Conservation (phyloP, 2,329 filamentous ascomycete species). For the Tolypocladium tundrense region DNA sequence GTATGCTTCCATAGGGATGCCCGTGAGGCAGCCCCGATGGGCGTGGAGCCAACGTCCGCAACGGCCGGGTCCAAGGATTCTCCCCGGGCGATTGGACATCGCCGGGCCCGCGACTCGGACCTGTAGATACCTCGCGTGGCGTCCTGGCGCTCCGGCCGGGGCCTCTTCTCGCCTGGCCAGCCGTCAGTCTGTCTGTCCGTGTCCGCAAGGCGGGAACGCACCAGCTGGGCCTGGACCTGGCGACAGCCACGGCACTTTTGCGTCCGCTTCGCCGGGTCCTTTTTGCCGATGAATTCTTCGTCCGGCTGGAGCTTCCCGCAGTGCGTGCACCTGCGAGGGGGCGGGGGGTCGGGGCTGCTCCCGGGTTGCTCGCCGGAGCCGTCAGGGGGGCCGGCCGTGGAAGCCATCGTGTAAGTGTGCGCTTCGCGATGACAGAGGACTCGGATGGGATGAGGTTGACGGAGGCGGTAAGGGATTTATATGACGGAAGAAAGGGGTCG, state of each 20-base stretch:
- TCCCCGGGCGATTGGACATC: no score
- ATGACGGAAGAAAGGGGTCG: no score
- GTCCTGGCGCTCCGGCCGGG: neutral
- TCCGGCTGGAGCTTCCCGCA: neutral
- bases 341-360: neutral
- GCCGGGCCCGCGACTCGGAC: neutral
- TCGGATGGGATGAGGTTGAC: no score
- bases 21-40: neutral
- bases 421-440: neutral
- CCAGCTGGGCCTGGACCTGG: neutral
- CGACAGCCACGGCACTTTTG: neutral
- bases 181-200: neutral
- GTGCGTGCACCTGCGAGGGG: neutral
- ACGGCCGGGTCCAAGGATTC: neutral
- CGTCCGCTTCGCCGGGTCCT: neutral
- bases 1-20: no score
- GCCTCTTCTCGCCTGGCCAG: neutral
- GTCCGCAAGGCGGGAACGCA: neutral
- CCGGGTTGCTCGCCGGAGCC: neutral
- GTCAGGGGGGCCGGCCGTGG: neutral
- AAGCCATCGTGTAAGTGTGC: neutral
- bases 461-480: no score
- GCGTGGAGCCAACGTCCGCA: neutral
- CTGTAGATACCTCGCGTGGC: neutral
- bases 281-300: neutral